Conservation (phyloP, 495 filamentous ascomycete genomes). For the Aspergillus steynii region DNA sequence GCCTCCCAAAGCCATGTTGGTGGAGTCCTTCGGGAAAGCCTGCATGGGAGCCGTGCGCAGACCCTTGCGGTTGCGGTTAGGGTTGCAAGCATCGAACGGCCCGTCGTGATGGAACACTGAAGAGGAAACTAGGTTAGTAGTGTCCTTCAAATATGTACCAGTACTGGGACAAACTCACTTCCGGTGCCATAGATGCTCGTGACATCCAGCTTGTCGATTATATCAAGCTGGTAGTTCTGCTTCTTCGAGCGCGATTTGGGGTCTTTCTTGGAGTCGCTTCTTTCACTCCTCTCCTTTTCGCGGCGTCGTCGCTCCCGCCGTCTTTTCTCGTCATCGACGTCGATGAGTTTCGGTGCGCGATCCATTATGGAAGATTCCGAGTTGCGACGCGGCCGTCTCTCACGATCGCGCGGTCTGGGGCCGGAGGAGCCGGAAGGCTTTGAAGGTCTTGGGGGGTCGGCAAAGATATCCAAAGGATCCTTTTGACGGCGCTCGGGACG, state of each 20-base stretch:
- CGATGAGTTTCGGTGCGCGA: constrained; percentile 54
- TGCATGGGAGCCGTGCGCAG: constrained; percentile 89
- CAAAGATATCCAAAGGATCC: constrained; percentile 59
- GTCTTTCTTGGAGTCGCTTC: constrained; percentile 41
- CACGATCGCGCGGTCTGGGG: constrained; percentile 21
- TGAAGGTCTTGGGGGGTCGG: constrained; percentile 49
- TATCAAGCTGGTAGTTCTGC: constrained; percentile 69
- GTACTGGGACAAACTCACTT: constrained; percentile 58
- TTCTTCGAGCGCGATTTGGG: constrained; percentile 38
- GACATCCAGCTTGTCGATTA: constrained; percentile 97
- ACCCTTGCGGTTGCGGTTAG: constrained; percentile 87
- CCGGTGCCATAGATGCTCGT: constrained; percentile 96
- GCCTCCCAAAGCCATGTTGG: constrained; percentile 90
- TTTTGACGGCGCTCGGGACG: constrained; percentile 35
- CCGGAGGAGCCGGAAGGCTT: constrained; percentile 28
- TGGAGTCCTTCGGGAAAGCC: constrained; percentile 87
- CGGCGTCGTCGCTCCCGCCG: constrained; percentile 69
- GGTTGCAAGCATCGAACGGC: constrained; percentile 96
- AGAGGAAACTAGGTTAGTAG: constrained; percentile 15
- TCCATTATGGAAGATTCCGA: constrained; percentile 92
- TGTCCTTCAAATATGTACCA: constrained; percentile 3
- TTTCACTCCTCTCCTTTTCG: constrained; percentile 65
- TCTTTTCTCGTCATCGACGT: constrained; percentile 74
- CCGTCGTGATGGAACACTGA: constrained; percentile 98
- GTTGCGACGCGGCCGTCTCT: constrained; percentile 74